phyloP scores from a whole-genome alignment of 805 yeast genomes.

The Candida methanosorbosa region DNA sequence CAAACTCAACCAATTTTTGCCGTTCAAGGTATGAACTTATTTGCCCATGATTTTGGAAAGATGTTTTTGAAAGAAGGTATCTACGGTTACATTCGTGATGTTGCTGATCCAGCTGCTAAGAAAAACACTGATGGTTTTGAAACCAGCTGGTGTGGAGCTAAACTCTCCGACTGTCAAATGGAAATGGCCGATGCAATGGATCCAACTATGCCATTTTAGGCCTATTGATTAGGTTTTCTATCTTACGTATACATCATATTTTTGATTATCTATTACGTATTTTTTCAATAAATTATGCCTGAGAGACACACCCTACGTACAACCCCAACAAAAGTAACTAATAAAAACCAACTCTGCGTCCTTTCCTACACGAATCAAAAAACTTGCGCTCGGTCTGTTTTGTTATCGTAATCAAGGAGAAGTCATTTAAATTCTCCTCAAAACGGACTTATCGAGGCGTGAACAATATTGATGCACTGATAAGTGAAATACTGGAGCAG shows the following conservation, averaged over 20 bases:
- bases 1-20: slow-evolving; percentile 41
- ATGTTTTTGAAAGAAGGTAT: slow-evolving; percentile 47
- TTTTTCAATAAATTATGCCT: too few species aligned
- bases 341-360: too few species aligned
- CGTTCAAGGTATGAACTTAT: slow-evolving; percentile 49
- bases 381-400: too few species aligned
- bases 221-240: too few species aligned
- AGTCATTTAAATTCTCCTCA: too few species aligned
- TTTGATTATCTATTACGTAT: neutral
- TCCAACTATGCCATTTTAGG: slow-evolving; percentile 7
- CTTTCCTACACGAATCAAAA: too few species aligned
- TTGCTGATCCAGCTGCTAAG: slow-evolving; percentile 7
- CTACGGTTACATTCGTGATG: slow-evolving; percentile 26
- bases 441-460: too few species aligned
- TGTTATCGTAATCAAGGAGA: too few species aligned
- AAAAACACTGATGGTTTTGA: slow-evolving; percentile 11
- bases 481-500: too few species aligned
- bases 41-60: slow-evolving; percentile 40
- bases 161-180: slow-evolving; percentile 13
- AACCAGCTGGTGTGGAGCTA: slow-evolving; percentile 14
- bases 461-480: too few species aligned
- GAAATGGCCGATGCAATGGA: slow-evolving; percentile 10
- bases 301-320: too few species aligned
- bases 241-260: slow-evolving; percentile 24
- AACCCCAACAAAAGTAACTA: too few species aligned